Conservation (phyloP, 2,329 filamentous ascomycete species). For the Sporothrix dimorphospora region DNA sequence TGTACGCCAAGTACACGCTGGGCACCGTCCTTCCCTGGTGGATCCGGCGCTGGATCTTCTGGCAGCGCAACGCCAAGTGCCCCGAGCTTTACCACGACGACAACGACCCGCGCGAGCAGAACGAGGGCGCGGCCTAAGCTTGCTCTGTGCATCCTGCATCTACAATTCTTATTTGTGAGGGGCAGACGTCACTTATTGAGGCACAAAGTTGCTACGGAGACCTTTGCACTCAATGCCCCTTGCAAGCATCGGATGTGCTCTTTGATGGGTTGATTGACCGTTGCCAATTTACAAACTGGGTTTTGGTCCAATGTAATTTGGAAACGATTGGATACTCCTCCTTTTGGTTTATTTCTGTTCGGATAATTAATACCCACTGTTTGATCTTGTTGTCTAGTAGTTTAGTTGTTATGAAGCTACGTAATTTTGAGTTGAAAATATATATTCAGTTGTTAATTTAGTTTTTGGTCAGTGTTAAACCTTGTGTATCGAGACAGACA, state of each 20-base stretch:
- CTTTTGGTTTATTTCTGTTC: constrained; percentile 18
- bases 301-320: not conserved
- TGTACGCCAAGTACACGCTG: constrained; percentile 24
- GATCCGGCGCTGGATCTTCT: constrained; percentile 28
- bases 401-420: not conserved
- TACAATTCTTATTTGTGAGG: not conserved
- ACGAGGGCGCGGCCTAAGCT: not conserved
- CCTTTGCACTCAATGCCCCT: too few species aligned
- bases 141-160: too few species aligned
- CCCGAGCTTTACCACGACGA: constrained; percentile 31
- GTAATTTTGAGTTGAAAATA: not conserved
- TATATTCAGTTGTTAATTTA: not conserved
- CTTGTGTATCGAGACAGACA: not conserved
- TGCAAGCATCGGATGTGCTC: not conserved
- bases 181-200: not conserved
- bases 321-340: not conserved
- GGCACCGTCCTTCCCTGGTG: constrained; percentile 39
- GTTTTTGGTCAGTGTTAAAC: not conserved
- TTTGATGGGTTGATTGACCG: not conserved
- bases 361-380: constrained; percentile 18
- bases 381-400: not conserved
- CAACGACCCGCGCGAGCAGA: constrained; percentile 10
- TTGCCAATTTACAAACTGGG: not conserved
- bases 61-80: constrained; percentile 23
- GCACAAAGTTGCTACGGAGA: too few species aligned